Evolutionary conservation across 768 basidiomycete genomes (phyloP).

Genomic region (Gloeostereum incarnatum): DNA sequence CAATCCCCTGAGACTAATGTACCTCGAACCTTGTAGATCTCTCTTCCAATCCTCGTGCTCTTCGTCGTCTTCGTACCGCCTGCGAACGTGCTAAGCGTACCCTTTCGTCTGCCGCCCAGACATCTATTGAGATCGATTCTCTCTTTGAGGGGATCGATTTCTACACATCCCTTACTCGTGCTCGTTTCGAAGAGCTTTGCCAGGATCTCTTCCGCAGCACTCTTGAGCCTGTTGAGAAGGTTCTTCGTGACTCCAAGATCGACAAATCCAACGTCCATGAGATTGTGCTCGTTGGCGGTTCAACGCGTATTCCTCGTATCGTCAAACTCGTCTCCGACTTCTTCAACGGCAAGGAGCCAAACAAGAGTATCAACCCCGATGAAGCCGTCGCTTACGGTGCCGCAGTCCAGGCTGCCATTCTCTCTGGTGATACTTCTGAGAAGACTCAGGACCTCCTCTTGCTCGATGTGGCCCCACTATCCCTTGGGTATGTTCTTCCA

Average conservation of each 20-base stretch:
- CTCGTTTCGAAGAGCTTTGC: constrained; percentile 95
- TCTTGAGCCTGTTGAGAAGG: constrained; percentile 94
- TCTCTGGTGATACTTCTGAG: constrained; percentile 96
- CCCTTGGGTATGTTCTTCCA: constrained; percentile 40
- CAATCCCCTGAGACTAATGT: constrained; percentile 8
- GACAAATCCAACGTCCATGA: constrained; percentile 95
- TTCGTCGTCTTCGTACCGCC: constrained; percentile 94
- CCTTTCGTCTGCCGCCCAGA: constrained; percentile 92
- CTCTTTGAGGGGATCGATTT: constrained; percentile 97
- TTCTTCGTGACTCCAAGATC: constrained; percentile 95
- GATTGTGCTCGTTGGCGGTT: constrained; percentile 96
- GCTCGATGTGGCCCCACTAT: constrained; percentile 87
- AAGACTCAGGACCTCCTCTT: constrained; percentile 95
- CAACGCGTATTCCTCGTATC: constrained; percentile 96
- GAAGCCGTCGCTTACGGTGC: constrained; percentile 99
- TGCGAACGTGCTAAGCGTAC: constrained; percentile 99
- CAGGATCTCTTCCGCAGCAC: constrained; percentile 92
- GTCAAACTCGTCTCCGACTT: constrained; percentile 97
- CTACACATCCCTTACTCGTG: constrained; percentile 96
- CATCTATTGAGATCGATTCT: constrained; percentile 97
- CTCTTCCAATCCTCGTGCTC: constrained; percentile 86
- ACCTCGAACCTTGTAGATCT: constrained; percentile 41
- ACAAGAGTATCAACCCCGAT: constrained; percentile 99
- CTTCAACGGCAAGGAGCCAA: constrained; percentile 98
- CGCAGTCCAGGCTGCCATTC: constrained; percentile 96